These are phyloP conservation scores for Cytospora leucostoma DNA, from an alignment of 2,329 filamentous ascomycete species.

Conservation along the genomic window DNA sequence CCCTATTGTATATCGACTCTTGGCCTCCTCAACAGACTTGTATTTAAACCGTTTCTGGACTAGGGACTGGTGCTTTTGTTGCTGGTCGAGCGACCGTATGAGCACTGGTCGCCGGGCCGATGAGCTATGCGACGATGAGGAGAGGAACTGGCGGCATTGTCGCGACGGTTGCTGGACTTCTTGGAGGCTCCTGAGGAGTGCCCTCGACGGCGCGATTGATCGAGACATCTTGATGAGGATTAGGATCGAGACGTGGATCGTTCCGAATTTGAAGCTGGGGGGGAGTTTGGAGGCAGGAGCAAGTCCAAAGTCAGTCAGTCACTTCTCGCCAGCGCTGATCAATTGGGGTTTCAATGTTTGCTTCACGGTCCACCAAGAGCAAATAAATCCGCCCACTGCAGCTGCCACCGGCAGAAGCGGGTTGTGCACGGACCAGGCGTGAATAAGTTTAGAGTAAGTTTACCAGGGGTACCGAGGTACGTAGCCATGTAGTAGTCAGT, in stretches of 20 bases:
- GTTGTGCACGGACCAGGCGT: neutral
- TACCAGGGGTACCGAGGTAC: too few relatives aligned
- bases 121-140: slow-evolving; percentile 34
- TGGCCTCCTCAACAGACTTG: slow-evolving; percentile 61
- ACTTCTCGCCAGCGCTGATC: too few relatives aligned
- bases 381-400: neutral
- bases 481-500: too few relatives aligned
- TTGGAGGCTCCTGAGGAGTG: slow-evolving; percentile 39
- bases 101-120: slow-evolving; percentile 31
- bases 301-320: neutral
- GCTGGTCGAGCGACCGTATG: slow-evolving; percentile 23
- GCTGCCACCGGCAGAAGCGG: neutral
- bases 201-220: slow-evolving; percentile 39
- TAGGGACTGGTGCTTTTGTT: slow-evolving; percentile 33
- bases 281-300: too few relatives aligned
- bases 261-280: neutral
- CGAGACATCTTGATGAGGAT: slow-evolving; percentile 41
- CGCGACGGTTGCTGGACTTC: slow-evolving; percentile 34
- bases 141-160: slow-evolving; percentile 48
- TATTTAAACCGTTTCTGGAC: slow-evolving; percentile 44
- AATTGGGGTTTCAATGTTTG: neutral
- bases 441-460: neutral
- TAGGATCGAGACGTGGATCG: neutral
- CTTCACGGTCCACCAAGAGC: slow-evolving; percentile 14
- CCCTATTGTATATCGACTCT: slow-evolving; percentile 58